A percentile compares a stretch with the other conserved stretches of the same genome.
Conservation (phyloP, 768 basidiomycete genomes). For the Leucocoprinus birnbaumii region DNA sequence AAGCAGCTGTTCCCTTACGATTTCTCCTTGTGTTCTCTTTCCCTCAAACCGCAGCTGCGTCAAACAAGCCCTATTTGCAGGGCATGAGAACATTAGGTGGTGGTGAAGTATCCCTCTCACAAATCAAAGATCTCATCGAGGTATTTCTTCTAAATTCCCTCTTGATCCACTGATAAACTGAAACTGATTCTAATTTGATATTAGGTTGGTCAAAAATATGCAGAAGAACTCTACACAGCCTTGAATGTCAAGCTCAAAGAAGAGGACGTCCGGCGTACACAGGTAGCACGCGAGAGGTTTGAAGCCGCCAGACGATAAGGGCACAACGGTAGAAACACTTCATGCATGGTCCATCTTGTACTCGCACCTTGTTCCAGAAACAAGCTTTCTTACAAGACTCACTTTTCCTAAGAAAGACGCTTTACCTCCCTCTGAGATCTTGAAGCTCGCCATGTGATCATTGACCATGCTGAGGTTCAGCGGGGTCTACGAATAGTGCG, state of each 20-base stretch:
- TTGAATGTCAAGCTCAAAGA: constrained; percentile 65
- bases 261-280: constrained; percentile 56
- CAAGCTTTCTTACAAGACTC: too few relatives aligned
- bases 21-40: constrained; percentile 69
- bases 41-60: constrained; percentile 21
- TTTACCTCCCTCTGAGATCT: too few relatives aligned
- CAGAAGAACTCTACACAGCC: constrained; percentile 49
- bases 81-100: constrained; percentile 63
- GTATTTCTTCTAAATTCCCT: too few relatives aligned
- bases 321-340: too few relatives aligned
- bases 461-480: too few relatives aligned
- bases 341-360: too few relatives aligned
- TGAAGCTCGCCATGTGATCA: too few relatives aligned
- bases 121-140: constrained; percentile 51
- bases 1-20: constrained; percentile 59
- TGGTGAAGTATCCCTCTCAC: constrained; percentile 48
- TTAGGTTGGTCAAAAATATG: constrained; percentile 68
- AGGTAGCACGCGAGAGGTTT: constrained; percentile 59
- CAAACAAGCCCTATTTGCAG: constrained; percentile 40
- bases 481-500: too few relatives aligned
- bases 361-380: too few relatives aligned
- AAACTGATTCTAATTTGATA: background rate
- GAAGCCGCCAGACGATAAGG: constrained; percentile 18
- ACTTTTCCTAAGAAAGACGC: too few relatives aligned
- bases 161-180: background rate